Evolutionary conservation across 371 early-diverging fungal species (phyloP).

Genomic region (Mucor indicus): DNA sequence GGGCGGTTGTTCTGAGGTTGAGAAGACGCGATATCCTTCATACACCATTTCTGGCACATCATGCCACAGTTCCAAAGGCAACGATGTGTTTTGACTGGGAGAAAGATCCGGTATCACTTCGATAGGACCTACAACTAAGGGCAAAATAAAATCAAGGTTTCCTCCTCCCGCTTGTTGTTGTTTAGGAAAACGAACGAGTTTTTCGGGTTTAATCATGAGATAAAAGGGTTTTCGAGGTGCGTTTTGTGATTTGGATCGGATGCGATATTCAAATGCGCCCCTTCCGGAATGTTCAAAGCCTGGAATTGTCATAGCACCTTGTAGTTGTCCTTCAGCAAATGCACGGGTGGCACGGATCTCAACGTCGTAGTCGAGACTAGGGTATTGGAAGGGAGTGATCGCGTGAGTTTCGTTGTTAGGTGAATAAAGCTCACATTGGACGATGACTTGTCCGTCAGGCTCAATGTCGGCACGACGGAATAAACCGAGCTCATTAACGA

Average conservation of each 20-base stretch:
- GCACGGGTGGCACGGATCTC: slow-evolving; percentile 11
- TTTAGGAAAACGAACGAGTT: slow-evolving; percentile 15
- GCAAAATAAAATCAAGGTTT: slow-evolving; percentile 23
- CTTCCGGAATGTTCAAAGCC: slow-evolving; percentile 44
- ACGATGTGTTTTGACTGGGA: slow-evolving; percentile 2
- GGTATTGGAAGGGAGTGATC: slow-evolving; percentile 9
- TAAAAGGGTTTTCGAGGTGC: slow-evolving; percentile 10
- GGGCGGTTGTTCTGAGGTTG: slow-evolving; percentile 2
- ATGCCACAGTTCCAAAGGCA: slow-evolving; percentile 31
- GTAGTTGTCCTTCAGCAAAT: slow-evolving; percentile 6
- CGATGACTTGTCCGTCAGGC: slow-evolving; percentile 26
- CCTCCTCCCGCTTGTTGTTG: not conserved
- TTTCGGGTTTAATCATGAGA: slow-evolving; percentile 10
- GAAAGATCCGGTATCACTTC: slow-evolving; percentile 7
- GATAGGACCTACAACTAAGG: slow-evolving; percentile 49
- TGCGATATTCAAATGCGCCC: slow-evolving; percentile 47
- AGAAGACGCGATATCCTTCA: slow-evolving; percentile 36
- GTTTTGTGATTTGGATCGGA: slow-evolving; percentile 4
- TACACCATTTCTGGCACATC: slow-evolving; percentile 21
- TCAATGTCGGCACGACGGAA: slow-evolving; percentile 40
- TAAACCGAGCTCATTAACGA: slow-evolving; percentile 43
- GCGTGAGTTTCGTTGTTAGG: not conserved
- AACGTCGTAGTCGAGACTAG: slow-evolving; percentile 8
- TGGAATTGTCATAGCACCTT: slow-evolving; percentile 9
- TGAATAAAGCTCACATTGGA: slow-evolving; percentile 21